Conservation (phyloP, 1,284 basidiomycete genomes). For the Leccinum fallax region DNA sequence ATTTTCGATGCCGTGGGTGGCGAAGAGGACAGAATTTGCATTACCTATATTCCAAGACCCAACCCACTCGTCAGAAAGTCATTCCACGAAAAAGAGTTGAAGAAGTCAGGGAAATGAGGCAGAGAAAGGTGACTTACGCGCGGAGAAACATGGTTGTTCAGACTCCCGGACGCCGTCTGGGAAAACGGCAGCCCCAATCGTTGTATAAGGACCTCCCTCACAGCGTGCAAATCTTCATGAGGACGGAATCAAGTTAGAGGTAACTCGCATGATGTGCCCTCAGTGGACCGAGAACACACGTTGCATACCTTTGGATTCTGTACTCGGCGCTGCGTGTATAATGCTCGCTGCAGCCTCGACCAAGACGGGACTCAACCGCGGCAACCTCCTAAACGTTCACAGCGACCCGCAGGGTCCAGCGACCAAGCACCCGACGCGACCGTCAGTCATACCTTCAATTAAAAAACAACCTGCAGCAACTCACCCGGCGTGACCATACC, state of each 20-base stretch:
- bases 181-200: constrained; percentile 60
- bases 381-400: constrained; percentile 35
- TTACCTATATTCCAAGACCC: constrained; percentile 41
- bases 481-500: constrained; percentile 15
- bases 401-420: background rate
- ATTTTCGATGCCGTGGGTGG: constrained; percentile 57
- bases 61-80: constrained; percentile 6
- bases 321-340: constrained; percentile 59
- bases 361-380: constrained; percentile 45
- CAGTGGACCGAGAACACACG: background rate
- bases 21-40: constrained; percentile 51
- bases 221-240: constrained; percentile 53
- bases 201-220: constrained; percentile 57
- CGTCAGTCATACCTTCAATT: constrained; percentile 7
- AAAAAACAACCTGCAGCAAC: constrained; percentile 2
- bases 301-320: constrained; percentile 57
- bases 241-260: background rate
- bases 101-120: background rate
- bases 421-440: constrained; percentile 6
- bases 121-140: constrained; percentile 41
- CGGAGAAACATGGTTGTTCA: constrained; percentile 55
- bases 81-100: background rate
- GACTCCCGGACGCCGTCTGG: constrained; percentile 52
- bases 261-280: constrained; percentile 3
- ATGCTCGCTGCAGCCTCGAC: constrained; percentile 68